Base-by-base conservation (phyloP, 1,284 basidiomycete species). In the Caloboletus inedulis region DNA sequence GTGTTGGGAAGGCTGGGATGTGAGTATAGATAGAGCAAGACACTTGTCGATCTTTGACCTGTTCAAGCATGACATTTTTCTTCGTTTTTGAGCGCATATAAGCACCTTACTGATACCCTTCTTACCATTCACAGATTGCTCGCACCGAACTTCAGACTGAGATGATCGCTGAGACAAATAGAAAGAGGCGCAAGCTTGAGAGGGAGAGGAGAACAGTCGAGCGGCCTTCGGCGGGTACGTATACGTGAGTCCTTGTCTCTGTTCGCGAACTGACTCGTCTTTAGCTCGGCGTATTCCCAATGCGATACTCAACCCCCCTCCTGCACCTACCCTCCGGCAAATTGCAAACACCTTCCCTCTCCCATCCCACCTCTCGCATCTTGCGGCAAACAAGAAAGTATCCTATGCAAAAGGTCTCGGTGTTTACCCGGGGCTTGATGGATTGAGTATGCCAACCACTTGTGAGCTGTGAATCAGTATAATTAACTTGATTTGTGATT, bases 91-190 rank as follows among this genome's bases (percentile, higher is more conserved):
- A 29, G 7, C 39, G 29, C 49, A 43, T 63, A 35, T 37, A 49
- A 46, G 21, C 37, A 49, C 39, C 6, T 36, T 50, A 10, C 53
- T 58, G 12, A 66, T 40, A 10, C 37, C 7, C 27, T 31, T 49
- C 5, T 18, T 18, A 35, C 21, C 12, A 5, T 43, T 23, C 43
- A 41, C 47, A 89, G 87, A 66, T 82, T 54, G 75, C 82, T 18
- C 77, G 83, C 49, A 85, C 88, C 59, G 83, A 87, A 43, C 71
- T 94, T n/a, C 87, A 93, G 59, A 85, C 80, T 0, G 81, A 85
- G 16, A 87, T 93, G 85, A 84, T 93, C 48, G 81, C 91, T 0
- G 91, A 94, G 59, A 82, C 85, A 14, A 91, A 89, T 59, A 76
- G 89, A 54, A 93, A 94, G 68, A 77, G 89, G 47, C 76, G 93